Base-by-base conservation (phyloP, 495 filamentous ascomycete genomes). In the Lasiosphaeris hirsuta region DNA sequence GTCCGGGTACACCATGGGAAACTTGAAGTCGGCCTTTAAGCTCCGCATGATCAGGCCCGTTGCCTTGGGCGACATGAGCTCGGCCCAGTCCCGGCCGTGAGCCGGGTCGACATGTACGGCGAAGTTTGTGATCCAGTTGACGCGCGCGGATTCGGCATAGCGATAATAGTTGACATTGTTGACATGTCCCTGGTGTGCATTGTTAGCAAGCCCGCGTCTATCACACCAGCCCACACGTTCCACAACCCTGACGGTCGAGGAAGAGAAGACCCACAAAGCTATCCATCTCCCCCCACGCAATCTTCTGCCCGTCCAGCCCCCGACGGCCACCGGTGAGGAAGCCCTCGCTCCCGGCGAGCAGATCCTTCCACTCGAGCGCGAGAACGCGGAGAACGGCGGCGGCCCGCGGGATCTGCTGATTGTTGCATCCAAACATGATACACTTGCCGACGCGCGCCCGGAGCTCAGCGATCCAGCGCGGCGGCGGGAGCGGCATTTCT, bases 251-350 rank as follows among this genome's bases (percentile, higher is more conserved):
- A 23, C 43, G 4, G 6, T 13, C 13, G 30, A 46, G 8, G 14
- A 18, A 44, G 45, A 30, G 30, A 54, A 45, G 10, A 74, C 79
- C 59, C 60, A 81, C 79, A 61, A 79, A 78, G 44, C 61, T 69
- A 57, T 81, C 92, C 90, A 92, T 91, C 75, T 97, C 93, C 35
- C 90, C 92, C 92, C 90, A 96, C 0, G 85, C 87, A 17, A 97
- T 86, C 67, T 80, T 76, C 63, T 90, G 85, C n/a, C 81, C 69
- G 57, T 82, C 85, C 39, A 95, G 67, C 4, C 90, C 89, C 30
- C 86, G 73, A 54, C 80, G 76, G 49, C 79, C 78, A 14, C 80
- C 83, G 0, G 88, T 87, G 57, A 97, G 66, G 67, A 87, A 97
- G 4, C 93, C 93, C 63, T 96, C 89, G 56, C 83, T 84, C 0